phyloP scores from a whole-genome alignment of 1,284 basidiomycete genomes.

The Hemileia vastatrix region DNA sequence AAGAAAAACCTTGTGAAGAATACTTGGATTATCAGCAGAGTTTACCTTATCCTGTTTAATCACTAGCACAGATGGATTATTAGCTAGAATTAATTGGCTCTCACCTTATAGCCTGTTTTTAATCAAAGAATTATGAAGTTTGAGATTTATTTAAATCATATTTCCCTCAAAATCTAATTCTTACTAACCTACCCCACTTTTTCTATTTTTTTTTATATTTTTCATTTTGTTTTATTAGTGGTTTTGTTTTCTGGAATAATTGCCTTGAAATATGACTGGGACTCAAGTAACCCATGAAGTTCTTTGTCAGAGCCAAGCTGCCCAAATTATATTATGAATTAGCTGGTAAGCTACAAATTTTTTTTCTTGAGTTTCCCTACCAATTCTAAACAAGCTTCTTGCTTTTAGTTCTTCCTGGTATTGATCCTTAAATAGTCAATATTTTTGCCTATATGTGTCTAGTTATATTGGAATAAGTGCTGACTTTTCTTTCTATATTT shows the following conservation, averaged over 20 bases:
- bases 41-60: conserved; percentile 72
- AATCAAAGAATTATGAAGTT: conserved; percentile 64
- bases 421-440: conserved; percentile 61
- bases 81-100: conserved; percentile 67
- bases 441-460: conserved; percentile 64
- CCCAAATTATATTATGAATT: conserved; percentile 76
- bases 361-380: too few species aligned
- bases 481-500: conserved; percentile 47
- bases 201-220: not conserved
- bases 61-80: conserved; percentile 66
- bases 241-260: conserved; percentile 44
- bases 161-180: conserved; percentile 55
- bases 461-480: conserved; percentile 57
- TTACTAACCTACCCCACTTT: conserved; percentile 49
- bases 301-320: conserved; percentile 63
- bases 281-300: conserved; percentile 75
- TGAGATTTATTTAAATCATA: conserved; percentile 51
- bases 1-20: conserved; percentile 26
- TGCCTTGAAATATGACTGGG: conserved; percentile 58
- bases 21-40: conserved; percentile 38
- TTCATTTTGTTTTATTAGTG: conserved; percentile 28
- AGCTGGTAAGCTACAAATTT: conserved; percentile 45
- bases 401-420: conserved; percentile 55
- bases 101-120: conserved; percentile 64
- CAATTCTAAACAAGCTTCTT: not conserved